Percentiles rank a stretch among this genome's conserved stretches.
Conservation (phyloP, 2,329 filamentous ascomycete genomes). For the Fonsecaea monophora region DNA sequence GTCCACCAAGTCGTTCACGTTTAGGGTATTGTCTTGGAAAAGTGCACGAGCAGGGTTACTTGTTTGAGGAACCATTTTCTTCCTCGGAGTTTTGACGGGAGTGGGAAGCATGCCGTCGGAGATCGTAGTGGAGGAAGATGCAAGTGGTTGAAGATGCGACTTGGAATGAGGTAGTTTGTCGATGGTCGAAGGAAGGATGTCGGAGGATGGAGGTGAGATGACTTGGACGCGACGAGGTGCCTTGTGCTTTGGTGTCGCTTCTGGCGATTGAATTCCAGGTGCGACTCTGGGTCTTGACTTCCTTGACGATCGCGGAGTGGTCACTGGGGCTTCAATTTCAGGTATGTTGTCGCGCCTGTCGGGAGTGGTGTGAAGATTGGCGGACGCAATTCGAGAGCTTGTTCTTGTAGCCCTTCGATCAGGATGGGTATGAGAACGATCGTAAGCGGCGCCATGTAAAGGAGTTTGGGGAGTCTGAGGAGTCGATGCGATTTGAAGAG, state of each 20-base stretch:
- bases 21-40: slow-evolving; percentile 56
- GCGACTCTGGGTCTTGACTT: slow-evolving; percentile 11
- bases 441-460: slow-evolving; percentile 54
- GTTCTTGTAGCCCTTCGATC: slow-evolving; percentile 27
- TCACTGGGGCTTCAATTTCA: slow-evolving; percentile 14
- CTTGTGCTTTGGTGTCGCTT: slow-evolving; percentile 37
- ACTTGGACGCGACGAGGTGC: slow-evolving; percentile 34
- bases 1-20: slow-evolving; percentile 47
- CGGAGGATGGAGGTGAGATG: slow-evolving; percentile 36
- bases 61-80: slow-evolving; percentile 56
- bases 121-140: slow-evolving; percentile 43
- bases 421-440: slow-evolving; percentile 37
- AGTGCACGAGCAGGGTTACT: slow-evolving; percentile 61
- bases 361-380: slow-evolving; percentile 25
- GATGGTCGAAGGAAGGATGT: slow-evolving; percentile 28
- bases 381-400: slow-evolving; percentile 29
- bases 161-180: slow-evolving; percentile 37
- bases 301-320: slow-evolving; percentile 31
- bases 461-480: slow-evolving; percentile 53
- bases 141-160: slow-evolving; percentile 38
- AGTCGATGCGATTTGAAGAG: slow-evolving; percentile 42
- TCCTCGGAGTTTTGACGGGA: slow-evolving; percentile 67
- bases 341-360: slow-evolving; percentile 22
- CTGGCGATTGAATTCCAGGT: slow-evolving; percentile 33
- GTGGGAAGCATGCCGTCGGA: slow-evolving; percentile 62